Evolutionary conservation across 257 asterid genomes (phyloP).

Genomic region (Solanum chmielewskii): DNA sequence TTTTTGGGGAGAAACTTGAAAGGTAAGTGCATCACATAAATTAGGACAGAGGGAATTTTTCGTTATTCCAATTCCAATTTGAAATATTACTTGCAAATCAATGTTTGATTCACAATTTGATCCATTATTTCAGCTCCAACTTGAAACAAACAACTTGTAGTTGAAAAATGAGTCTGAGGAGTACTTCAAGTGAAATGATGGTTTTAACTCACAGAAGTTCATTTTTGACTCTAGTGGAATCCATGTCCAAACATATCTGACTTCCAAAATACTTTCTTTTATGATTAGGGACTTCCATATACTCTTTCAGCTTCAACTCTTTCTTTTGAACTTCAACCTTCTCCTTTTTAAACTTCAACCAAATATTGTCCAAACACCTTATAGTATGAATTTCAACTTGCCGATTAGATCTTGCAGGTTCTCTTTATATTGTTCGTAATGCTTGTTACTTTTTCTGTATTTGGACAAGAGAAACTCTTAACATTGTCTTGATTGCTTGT

Average conservation of each 20-base stretch:
- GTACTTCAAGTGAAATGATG: background rate
- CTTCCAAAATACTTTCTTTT: background rate
- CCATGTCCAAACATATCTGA: background rate
- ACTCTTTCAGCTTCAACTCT: background rate
- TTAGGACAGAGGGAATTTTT: background rate
- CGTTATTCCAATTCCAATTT: background rate
- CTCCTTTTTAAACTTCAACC: background rate
- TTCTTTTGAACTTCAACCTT: background rate
- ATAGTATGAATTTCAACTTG: background rate
- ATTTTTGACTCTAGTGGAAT: background rate
- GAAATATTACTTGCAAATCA: background rate
- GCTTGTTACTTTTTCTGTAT: background rate
- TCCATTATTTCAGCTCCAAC: background rate
- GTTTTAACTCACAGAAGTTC: background rate
- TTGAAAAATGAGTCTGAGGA: background rate
- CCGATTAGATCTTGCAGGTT: background rate
- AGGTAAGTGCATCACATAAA: background rate
- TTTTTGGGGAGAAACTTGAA: background rate
- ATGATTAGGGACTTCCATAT: background rate
- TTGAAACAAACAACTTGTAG: background rate
- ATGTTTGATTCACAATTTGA: background rate
- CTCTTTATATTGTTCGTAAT: background rate
- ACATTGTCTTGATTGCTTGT: background rate
- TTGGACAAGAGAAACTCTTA: background rate
- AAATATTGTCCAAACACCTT: background rate